Evolutionary conservation across 1,284 basidiomycete genomes (phyloP).

Genomic region (Trametes sp.): DNA sequence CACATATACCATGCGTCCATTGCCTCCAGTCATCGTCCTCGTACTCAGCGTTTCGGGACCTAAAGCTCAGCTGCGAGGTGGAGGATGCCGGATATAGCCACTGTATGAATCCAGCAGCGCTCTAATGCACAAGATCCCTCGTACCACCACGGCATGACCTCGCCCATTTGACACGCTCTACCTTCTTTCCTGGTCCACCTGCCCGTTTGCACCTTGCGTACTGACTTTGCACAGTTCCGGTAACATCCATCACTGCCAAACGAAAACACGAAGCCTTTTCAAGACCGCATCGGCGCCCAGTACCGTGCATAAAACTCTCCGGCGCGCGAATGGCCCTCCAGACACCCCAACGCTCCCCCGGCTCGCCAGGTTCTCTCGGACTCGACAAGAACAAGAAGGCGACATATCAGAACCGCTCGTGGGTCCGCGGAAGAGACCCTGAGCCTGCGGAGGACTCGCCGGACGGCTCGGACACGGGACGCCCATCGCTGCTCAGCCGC

Average conservation of each 20-base stretch:
- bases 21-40: not conserved
- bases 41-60: too few species aligned
- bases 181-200: not conserved
- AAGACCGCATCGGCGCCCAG: not conserved
- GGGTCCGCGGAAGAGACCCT: constrained; percentile 14
- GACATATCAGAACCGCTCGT: constrained; percentile 16
- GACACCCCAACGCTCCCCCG: constrained; percentile 12
- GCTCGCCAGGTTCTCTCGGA: constrained; percentile 13
- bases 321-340: constrained; percentile 15
- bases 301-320: not conserved
- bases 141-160: not conserved
- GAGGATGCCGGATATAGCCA: not conserved
- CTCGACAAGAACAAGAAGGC: constrained; percentile 25
- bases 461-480: constrained; percentile 11
- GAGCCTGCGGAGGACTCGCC: constrained; percentile 5
- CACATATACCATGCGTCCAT: not conserved
- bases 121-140: not conserved
- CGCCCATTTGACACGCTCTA: not conserved
- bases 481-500: constrained; percentile 23
- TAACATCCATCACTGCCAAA: not conserved
- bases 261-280: too few species aligned
- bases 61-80: not conserved
- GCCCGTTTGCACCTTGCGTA: not conserved
- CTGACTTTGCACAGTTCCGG: not conserved
- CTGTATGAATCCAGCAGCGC: too few species aligned